Percentiles rank a stretch among this genome's conserved stretches.
These are phyloP conservation scores for Beauveria asiatica DNA, from an alignment of 2,329 filamentous ascomycete species.

Conservation along the genomic window DNA sequence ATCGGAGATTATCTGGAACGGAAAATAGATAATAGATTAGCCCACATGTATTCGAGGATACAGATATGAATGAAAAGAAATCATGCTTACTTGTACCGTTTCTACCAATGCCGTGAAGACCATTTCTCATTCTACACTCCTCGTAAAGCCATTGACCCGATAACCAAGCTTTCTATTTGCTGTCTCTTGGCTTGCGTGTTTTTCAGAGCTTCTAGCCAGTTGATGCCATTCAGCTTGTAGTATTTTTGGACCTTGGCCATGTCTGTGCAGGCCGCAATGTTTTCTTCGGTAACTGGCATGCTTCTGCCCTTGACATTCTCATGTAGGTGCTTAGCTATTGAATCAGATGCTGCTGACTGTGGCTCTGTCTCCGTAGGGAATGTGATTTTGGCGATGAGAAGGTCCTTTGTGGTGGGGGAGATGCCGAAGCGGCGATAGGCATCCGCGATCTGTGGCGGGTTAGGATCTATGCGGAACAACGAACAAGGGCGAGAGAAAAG, in stretches of 20 bases:
- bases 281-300: slow-evolving; percentile 52
- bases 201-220: slow-evolving; percentile 39
- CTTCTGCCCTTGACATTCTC: slow-evolving; percentile 53
- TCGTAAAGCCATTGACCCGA: slow-evolving; percentile 65
- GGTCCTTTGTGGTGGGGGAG: slow-evolving; percentile 54
- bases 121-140: slow-evolving; percentile 19
- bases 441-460: slow-evolving; percentile 64
- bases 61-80: slow-evolving; percentile 8
- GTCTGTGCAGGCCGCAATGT: slow-evolving; percentile 53
- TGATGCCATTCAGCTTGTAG: slow-evolving; percentile 69
- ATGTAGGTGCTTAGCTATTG: slow-evolving; percentile 51
- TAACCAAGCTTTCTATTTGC: slow-evolving; percentile 59
- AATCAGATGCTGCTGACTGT: slow-evolving; percentile 33
- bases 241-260: slow-evolving; percentile 66
- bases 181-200: slow-evolving; percentile 28
- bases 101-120: not conserved
- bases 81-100: slow-evolving; percentile 3
- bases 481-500: not conserved
- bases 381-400: slow-evolving; percentile 78
- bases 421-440: slow-evolving; percentile 87
- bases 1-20: slow-evolving; percentile 2
- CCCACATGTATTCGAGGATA: slow-evolving; percentile 6
- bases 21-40: slow-evolving; percentile 10
- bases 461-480: not conserved
- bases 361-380: slow-evolving; percentile 36